These are phyloP conservation scores for Sclerotinia spermophila DNA, from an alignment of 2,329 filamentous ascomycete species.

Conservation along the genomic window DNA sequence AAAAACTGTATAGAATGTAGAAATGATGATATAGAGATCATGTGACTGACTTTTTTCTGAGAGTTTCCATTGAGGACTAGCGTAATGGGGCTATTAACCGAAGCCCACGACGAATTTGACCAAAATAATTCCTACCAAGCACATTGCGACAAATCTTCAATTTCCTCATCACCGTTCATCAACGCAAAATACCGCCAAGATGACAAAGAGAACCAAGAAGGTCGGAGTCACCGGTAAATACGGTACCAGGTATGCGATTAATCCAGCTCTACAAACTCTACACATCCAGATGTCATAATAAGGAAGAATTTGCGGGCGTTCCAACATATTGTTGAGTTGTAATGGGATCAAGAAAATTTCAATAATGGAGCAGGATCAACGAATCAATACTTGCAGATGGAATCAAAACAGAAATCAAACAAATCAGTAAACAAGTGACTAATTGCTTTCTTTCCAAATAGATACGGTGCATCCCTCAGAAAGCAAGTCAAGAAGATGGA, in stretches of 20 bases:
- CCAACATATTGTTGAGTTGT: neutral
- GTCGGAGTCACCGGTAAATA: conserved; percentile 99
- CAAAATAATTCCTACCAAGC: conserved; percentile 25
- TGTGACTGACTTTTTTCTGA: neutral
- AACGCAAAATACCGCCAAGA: conserved; percentile 55
- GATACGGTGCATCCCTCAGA: conserved; percentile 98
- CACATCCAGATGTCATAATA: neutral
- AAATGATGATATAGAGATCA: neutral
- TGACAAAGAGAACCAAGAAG: conserved; percentile 97
- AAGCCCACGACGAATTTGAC: conserved; percentile 20
- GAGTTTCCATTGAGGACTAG: conserved; percentile 5
- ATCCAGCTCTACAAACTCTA: conserved; percentile 26
- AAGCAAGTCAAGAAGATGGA: conserved; percentile 99
- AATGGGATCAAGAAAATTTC: neutral
- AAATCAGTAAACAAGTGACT: conserved; percentile 21
- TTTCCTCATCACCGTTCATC: conserved; percentile 29
- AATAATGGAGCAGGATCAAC: neutral
- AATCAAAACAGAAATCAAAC: neutral
- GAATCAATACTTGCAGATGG: neutral
- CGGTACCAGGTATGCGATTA: conserved; percentile 76
- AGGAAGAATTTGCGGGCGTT: conserved; percentile 5
- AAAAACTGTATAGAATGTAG: neutral
- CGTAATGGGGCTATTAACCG: conserved; percentile 16
- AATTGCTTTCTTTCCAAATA: conserved; percentile 39
- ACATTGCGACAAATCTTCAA: conserved; percentile 22